Conservation (phyloP, 2,329 filamentous ascomycete genomes). For the Diaporthe vaccinii region DNA sequence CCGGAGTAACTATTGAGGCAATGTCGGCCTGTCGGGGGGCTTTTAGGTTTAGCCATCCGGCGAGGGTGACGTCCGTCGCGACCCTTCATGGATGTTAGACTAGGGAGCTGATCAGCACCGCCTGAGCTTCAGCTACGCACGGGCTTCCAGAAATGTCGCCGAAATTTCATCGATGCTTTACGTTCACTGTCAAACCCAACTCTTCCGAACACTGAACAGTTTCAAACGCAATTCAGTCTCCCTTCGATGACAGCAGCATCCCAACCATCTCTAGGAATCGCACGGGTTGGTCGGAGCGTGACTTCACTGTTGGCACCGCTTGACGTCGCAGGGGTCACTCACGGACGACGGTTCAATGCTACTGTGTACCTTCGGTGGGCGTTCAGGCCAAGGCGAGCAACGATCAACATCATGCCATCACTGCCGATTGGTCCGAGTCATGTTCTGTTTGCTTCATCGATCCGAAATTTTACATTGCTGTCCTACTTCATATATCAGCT, state of each 20-base stretch:
- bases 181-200: slow-evolving; percentile 9
- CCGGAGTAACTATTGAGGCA: slow-evolving; percentile 21
- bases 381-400: not conserved
- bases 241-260: not conserved
- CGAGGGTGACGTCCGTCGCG: slow-evolving; percentile 11
- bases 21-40: not conserved
- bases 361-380: not conserved
- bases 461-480: slow-evolving; percentile 1
- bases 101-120: not conserved
- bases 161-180: slow-evolving; percentile 4
- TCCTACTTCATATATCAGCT: slow-evolving; percentile 12
- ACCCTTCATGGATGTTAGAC: slow-evolving; percentile 14
- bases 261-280: slow-evolving; percentile 2
- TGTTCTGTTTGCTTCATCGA: slow-evolving; percentile 29
- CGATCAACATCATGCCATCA: not conserved
- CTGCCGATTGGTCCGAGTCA: slow-evolving; percentile 28
- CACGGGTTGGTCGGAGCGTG: slow-evolving; percentile 1
- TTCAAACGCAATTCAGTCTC: slow-evolving; percentile 6
- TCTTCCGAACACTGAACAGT: slow-evolving; percentile 5
- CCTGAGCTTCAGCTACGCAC: slow-evolving; percentile 14
- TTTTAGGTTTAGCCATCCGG: slow-evolving; percentile 30
- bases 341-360: slow-evolving; percentile 1
- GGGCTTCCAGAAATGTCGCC: slow-evolving; percentile 22
- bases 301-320: not conserved
- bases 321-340: not conserved